phyloP scores from a whole-genome alignment of 441 rosid genomes.

The Breynia disticha region DNA sequence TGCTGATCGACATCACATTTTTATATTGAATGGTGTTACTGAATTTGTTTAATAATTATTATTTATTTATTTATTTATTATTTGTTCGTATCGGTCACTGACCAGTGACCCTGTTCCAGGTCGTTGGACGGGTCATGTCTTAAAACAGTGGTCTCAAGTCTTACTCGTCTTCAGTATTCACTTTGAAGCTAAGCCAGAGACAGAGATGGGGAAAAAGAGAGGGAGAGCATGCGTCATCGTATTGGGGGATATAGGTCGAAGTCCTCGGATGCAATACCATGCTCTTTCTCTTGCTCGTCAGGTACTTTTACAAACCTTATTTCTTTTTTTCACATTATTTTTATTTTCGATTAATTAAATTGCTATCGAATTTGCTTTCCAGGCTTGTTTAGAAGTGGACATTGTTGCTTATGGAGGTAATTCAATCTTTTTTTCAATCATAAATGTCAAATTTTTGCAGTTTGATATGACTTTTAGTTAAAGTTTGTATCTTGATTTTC shows the following conservation, averaged over 20 bases:
- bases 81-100: too few species aligned
- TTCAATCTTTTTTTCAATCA: background rate
- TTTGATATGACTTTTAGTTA: background rate
- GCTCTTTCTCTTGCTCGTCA: slow-evolving; percentile 81
- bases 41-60: too few species aligned
- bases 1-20: too few species aligned
- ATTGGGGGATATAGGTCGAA: slow-evolving; percentile 92
- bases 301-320: slow-evolving; percentile 21
- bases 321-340: background rate
- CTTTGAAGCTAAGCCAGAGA: too few species aligned
- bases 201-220: slow-evolving; percentile 32
- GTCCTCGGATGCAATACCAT: slow-evolving; percentile 97
- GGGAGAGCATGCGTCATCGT: slow-evolving; percentile 91
- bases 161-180: too few species aligned
- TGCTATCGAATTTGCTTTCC: slow-evolving; percentile 15
- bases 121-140: too few species aligned
- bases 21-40: too few species aligned
- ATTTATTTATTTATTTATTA: too few species aligned
- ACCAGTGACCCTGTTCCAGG: too few species aligned
- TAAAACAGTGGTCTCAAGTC: too few species aligned
- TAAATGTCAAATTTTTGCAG: background rate
- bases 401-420: slow-evolving; percentile 88
- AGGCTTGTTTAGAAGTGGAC: slow-evolving; percentile 79
- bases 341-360: background rate
- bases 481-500: background rate